Evolutionary conservation across 805 yeast species (phyloP), one percentile per base, ranked within the genome.

Genomic region (Yarrowia divulgata): DNA sequence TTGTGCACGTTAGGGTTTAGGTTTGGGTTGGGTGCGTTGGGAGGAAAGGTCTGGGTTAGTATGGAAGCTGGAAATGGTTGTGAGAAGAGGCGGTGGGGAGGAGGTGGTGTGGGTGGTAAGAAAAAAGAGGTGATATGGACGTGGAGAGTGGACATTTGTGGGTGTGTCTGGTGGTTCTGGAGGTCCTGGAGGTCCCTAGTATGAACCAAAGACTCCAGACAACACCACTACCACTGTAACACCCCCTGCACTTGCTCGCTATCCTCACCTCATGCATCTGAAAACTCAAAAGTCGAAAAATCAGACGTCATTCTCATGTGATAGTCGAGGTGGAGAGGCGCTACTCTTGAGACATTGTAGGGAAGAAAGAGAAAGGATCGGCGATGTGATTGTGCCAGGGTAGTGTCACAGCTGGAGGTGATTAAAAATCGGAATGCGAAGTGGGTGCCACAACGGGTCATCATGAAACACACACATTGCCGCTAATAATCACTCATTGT

Each of bases 11-110:
- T 48, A 48, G 46, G 29, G 68, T 63, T 63, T 63, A 49, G 57
- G 68, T 63, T 63, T 63, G 68, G 29, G 23, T 63, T 63, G 55
- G 68, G 45, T 46, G 55, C 52, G 66, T 60, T 60, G 66, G 66
- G 66, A 60, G 66, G 66, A 45, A 43, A 60, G 66, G 66, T 60
- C 66, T 60, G 66, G 45, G 66, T 60, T 60, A 60, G 66, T 45
- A 43, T 52, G 58, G 42, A 34, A 39, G 35, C 8, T 19, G 35
- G 9, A 35, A 39, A 42, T 16, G n/a, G 39, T 4, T 35, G 60
- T 8, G 9, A 54, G 8, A 18, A 18, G 3, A 18, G 32, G 37
- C 10, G 37, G 37, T 34, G 29, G 6, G 23, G 50, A 29, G 52
- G 37, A 8, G 35, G 35, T 29, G 35, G 35, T 23, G 18, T 29